phyloP scores from a whole-genome alignment of 257 asterid species.

The Paraleonurus japonicus region DNA sequence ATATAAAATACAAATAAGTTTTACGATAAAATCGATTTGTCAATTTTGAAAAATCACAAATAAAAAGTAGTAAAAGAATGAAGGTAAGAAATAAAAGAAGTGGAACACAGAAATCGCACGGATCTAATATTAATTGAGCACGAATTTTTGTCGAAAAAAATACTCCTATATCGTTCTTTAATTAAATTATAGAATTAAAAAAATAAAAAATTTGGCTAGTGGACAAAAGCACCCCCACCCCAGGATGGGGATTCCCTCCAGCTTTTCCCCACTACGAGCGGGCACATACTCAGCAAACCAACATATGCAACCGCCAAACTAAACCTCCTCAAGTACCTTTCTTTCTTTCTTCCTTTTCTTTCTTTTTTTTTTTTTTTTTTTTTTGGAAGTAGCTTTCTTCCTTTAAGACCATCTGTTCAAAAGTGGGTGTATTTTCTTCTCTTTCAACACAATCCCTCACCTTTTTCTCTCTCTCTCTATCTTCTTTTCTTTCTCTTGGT shows the following conservation, averaged over 20 bases:
- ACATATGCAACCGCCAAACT: constrained; percentile 61
- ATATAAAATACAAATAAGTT: too few species aligned
- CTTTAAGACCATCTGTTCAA: constrained; percentile 52
- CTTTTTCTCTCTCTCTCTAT: constrained; percentile 36
- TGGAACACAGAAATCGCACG: neutral
- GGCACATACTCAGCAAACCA: constrained; percentile 33
- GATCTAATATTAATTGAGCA: neutral
- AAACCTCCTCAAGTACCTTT: constrained; percentile 46
- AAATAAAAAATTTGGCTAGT: neutral
- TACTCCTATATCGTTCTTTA: neutral
- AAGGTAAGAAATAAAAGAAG: neutral
- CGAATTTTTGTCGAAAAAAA: neutral
- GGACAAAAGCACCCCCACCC: neutral
- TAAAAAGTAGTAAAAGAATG: too few species aligned
- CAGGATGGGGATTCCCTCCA: neutral
- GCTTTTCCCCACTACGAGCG: constrained; percentile 32
- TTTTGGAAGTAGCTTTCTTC: neutral
- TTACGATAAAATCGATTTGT: too few species aligned
- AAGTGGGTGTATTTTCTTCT: constrained; percentile 40
- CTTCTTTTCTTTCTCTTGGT: neutral
- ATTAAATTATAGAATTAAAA: neutral
- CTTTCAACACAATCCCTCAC: constrained; percentile 28
- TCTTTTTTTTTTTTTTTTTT: neutral
- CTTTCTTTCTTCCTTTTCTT: neutral
- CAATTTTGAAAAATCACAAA: too few species aligned